A percentile compares a stretch with the other conserved stretches of the same genome.
Conservation (phyloP, 108 stramenopile genomes). For the Cyclotella atomus region DNA sequence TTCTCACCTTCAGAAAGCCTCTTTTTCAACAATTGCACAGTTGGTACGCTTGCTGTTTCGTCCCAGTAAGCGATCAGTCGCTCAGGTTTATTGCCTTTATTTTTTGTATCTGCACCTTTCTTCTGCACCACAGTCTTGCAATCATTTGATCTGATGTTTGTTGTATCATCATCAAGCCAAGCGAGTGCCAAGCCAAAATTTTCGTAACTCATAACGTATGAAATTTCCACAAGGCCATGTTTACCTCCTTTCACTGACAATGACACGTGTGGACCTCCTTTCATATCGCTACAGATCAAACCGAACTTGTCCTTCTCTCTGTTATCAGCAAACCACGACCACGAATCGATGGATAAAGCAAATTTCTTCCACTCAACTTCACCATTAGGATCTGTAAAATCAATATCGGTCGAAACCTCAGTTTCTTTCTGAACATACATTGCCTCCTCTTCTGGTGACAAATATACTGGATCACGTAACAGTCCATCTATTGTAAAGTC, state of each 20-base stretch:
- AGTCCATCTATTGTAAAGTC: constrained; percentile 33
- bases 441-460: constrained; percentile 34
- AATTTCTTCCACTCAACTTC: constrained; percentile 18
- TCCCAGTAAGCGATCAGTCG: constrained; percentile 29
- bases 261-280: constrained; percentile 32
- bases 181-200: constrained; percentile 41
- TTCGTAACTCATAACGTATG: constrained; percentile 38
- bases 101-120: constrained; percentile 3
- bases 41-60: constrained; percentile 21
- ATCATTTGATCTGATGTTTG: constrained; percentile 1
- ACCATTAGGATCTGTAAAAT: constrained; percentile 38
- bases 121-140: constrained; percentile 18
- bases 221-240: constrained; percentile 35
- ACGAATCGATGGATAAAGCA: constrained; percentile 18
- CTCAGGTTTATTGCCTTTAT: constrained; percentile 4
- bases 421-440: constrained; percentile 22
- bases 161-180: constrained; percentile 25
- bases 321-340: constrained; percentile 45
- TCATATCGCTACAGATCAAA: constrained; percentile 17
- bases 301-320: constrained; percentile 46
- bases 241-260: constrained; percentile 33
- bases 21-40: constrained; percentile 20
- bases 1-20: constrained; percentile 19
- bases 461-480: constrained; percentile 38
- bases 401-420: constrained; percentile 4